phyloP scores from a whole-genome alignment of 345 rosid genomes.

The Gossypium australe region DNA sequence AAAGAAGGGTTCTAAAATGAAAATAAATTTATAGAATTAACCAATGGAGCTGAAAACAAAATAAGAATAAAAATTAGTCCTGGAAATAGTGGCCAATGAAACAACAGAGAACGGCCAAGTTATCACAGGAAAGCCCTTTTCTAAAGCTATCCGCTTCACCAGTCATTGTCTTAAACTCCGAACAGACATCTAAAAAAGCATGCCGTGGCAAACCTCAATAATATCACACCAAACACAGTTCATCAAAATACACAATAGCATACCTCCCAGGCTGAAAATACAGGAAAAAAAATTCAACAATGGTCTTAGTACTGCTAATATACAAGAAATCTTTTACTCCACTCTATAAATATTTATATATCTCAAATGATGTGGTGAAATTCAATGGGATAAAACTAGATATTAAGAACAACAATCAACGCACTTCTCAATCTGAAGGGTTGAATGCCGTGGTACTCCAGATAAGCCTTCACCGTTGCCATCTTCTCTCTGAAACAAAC shows the following conservation, averaged over 20 bases:
- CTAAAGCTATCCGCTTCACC: slow-evolving; percentile 3
- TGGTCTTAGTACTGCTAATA: slow-evolving; percentile 15
- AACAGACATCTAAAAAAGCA: slow-evolving; percentile 13
- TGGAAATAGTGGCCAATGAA: neutral
- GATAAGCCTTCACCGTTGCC: slow-evolving; percentile 64
- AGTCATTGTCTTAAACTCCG: slow-evolving; percentile 21
- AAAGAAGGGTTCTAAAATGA: neutral
- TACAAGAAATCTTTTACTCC: slow-evolving; percentile 21
- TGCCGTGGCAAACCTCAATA: slow-evolving; percentile 21
- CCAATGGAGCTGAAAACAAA: neutral
- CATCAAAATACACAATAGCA: slow-evolving; percentile 17
- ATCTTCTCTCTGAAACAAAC: slow-evolving; percentile 61
- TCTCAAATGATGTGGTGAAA: slow-evolving; percentile 2
- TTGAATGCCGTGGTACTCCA: neutral
- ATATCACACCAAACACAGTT: slow-evolving; percentile 29
- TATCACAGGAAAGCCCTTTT: slow-evolving; percentile 16
- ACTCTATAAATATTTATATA: slow-evolving; percentile 13
- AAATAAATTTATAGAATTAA: neutral
- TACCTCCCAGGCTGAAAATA: neutral
- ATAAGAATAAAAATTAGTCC: neutral
- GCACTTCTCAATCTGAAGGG: slow-evolving; percentile 9
- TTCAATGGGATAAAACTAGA: slow-evolving; percentile 14
- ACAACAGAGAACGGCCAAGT: slow-evolving; percentile 10
- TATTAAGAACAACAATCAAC: slow-evolving; percentile 9
- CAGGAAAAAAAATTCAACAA: neutral